Evolutionary conservation across 192 early-diverging fungal genomes (phyloP).

Genomic region (Dissophora ornata): DNA sequence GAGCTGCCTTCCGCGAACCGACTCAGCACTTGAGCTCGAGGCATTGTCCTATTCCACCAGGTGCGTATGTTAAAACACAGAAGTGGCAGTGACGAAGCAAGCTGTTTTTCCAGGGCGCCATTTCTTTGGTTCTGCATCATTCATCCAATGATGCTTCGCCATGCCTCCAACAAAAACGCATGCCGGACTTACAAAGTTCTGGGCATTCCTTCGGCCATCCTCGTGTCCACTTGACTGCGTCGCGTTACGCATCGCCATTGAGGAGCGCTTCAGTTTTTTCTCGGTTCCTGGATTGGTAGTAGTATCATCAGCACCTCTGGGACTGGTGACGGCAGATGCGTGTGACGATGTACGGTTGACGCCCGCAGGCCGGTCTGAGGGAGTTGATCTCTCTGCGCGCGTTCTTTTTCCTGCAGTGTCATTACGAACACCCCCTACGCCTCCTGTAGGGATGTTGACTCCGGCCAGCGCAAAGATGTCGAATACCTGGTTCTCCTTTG

Average conservation of each 20-base stretch:
- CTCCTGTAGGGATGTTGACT: constrained; percentile 24
- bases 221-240: background rate
- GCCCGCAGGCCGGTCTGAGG: background rate
- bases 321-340: background rate
- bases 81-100: no score
- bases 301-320: background rate
- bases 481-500: constrained; percentile 43
- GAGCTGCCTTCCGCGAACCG: constrained; percentile 4
- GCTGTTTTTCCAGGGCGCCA: no score
- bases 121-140: no score
- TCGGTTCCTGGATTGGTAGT: background rate
- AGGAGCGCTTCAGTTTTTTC: constrained; percentile 48
- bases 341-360: background rate
- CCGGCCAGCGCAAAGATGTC: constrained; percentile 50
- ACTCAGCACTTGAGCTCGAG: background rate
- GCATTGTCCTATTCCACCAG: constrained; percentile 2
- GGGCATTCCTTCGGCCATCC: background rate
- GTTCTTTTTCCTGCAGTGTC: background rate
- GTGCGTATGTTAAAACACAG: no score
- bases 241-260: constrained; percentile 32
- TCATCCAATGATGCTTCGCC: no score
- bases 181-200: background rate
- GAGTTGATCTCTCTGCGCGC: constrained; percentile 2
- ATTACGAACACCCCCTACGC: constrained; percentile 6
- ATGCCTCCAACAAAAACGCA: no score